Evolutionary conservation across 1,284 basidiomycete genomes (phyloP).

Genomic region (Cutaneotrichosporon sp.): DNA sequence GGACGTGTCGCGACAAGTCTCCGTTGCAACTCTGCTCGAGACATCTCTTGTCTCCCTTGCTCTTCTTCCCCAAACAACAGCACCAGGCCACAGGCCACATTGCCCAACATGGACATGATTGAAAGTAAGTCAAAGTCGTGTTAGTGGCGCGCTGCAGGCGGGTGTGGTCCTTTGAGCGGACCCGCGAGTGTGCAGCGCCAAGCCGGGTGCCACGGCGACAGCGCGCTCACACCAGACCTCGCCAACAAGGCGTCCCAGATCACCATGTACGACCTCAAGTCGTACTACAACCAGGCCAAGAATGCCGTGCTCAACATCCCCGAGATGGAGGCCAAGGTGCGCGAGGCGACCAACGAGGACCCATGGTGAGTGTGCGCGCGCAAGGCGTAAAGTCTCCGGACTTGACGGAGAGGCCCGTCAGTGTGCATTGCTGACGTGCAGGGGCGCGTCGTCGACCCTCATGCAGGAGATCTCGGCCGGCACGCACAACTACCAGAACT

Average conservation of each 20-base stretch:
- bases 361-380: constrained; percentile 83
- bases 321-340: constrained; percentile 96
- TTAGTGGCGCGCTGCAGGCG: not conserved
- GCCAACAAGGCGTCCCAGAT: constrained; percentile 48
- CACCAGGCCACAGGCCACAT: not conserved
- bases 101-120: constrained; percentile 16
- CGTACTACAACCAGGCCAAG: constrained; percentile 80
- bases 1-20: too few relatives aligned
- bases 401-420: not conserved
- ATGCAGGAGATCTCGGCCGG: constrained; percentile 90
- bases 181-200: too few relatives aligned
- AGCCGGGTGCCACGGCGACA: too few relatives aligned
- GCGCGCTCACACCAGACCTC: constrained; percentile 27
- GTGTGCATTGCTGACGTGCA: constrained; percentile 38
- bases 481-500: constrained; percentile 62
- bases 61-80: not conserved
- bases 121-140: constrained; percentile 6
- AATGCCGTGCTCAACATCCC: constrained; percentile 67
- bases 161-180: not conserved
- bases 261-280: constrained; percentile 82
- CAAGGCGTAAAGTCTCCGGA: not conserved
- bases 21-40: not conserved
- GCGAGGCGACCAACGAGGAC: constrained; percentile 96
- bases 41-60: not conserved
- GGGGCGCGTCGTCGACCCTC: constrained; percentile 95